Evolutionary conservation across 2,329 filamentous ascomycete genomes (phyloP), one percentile per base, ranked within the genome.

Genomic region (Orbilia blumenaviensis): DNA sequence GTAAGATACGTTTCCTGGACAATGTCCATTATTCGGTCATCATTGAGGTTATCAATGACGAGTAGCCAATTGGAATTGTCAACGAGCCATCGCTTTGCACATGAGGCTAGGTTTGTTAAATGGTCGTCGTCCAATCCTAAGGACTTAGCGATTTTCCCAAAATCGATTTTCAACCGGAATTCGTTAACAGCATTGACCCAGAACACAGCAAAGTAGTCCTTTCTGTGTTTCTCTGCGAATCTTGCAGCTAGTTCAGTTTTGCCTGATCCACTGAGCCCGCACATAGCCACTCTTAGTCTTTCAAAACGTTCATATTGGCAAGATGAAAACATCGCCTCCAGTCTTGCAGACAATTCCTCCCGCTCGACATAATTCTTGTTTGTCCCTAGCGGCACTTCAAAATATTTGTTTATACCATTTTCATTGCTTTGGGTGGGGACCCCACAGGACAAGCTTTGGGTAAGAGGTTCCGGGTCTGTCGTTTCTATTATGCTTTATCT

Each of bases 31-130:
- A 52, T 25, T 3, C 46, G 10, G 10, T 52, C 46, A 5, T 52
- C 46, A 21, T 52, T 52, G 7, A 52, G 46, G 25, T 52, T 52
- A 52, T 52, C 46, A 25, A 52, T 52, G 14, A 52, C 46, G 14
- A 52, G 46, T 18, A 52, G 46, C 46, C 46, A 52, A 25, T 52
- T 52, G 10, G 46, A 52, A 52, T 52, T 52, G 3, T 3, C 4
- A 5, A 6, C 21, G 16, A 52, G 46, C 46, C 46, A 52, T 25
- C 14, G 10, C 16, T 5, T 32, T 25, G 46, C 25, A 52, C 5
- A 18, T 9, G n/a, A 18, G 14, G 18, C 10, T 18, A 5, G 46
- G 29, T 32, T 32, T 21, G 29, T 32, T 32, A 9, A 32, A 32
- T 32, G 29, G 29, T 32, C 29, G n/a, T n/a, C n/a, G 29, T 32